Conservation (phyloP, 345 rosid species). For the Gossypium raimondii region DNA sequence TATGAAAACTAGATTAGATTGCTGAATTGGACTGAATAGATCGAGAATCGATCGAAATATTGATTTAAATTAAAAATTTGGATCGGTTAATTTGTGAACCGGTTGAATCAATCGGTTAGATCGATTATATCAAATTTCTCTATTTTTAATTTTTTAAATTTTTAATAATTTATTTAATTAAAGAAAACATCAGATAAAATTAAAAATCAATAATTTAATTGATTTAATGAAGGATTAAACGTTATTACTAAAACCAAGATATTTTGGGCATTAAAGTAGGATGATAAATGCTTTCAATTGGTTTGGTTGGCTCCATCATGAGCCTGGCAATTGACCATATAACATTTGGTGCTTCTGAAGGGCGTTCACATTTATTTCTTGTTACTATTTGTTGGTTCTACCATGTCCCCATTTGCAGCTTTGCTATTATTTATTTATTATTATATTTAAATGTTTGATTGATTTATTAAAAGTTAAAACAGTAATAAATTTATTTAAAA, state of each 20-base stretch:
- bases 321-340: background rate
- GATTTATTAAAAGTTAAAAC: too few relatives aligned
- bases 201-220: too few relatives aligned
- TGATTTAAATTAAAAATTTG: too few relatives aligned
- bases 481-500: too few relatives aligned
- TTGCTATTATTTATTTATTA: background rate
- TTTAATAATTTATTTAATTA: too few relatives aligned
- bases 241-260: background rate
- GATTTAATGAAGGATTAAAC: too few relatives aligned
- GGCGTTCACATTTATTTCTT: background rate
- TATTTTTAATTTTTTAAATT: too few relatives aligned
- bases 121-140: too few relatives aligned
- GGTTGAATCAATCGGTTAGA: accelerated
- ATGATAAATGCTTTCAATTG: background rate
- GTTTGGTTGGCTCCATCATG: background rate
- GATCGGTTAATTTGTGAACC: accelerated
- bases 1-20: too few relatives aligned
- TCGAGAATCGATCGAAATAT: too few relatives aligned
- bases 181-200: too few relatives aligned
- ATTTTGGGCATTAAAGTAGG: background rate
- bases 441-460: too few relatives aligned
- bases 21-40: accelerated
- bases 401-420: background rate
- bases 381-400: background rate
- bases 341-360: background rate